phyloP scores from a whole-genome alignment of 305 asterid species.

The Fraxinus angustifolia region DNA sequence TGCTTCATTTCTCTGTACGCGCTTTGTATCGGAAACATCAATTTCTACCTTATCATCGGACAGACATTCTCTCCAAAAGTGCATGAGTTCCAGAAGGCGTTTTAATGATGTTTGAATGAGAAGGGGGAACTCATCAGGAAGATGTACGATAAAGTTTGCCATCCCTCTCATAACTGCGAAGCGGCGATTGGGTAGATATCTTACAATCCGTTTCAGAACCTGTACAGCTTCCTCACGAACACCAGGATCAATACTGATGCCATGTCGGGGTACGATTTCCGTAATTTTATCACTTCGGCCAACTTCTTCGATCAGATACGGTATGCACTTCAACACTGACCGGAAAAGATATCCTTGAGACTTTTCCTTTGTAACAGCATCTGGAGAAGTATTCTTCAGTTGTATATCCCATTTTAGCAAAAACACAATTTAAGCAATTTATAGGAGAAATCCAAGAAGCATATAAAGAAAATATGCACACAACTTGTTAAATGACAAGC shows the following conservation, averaged over 20 bases:
- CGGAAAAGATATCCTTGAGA: constrained; percentile 98
- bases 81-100: constrained; percentile 97
- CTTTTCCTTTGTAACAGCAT: constrained; percentile 93
- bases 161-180: constrained; percentile 99
- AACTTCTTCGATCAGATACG: constrained; percentile 98
- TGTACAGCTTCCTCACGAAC: constrained; percentile 99
- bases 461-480: constrained; percentile 23
- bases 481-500: constrained; percentile 15
- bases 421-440: constrained; percentile 20
- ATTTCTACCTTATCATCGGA: constrained; percentile 62
- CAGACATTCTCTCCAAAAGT: constrained; percentile 93
- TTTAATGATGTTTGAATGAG: constrained; percentile 95
- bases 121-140: constrained; percentile 99
- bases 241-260: constrained; percentile 98
- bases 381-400: constrained; percentile 53
- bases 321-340: constrained; percentile 97
- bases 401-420: constrained; percentile 19
- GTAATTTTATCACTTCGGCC: constrained; percentile 95
- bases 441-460: constrained; percentile 18
- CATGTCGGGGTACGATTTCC: constrained; percentile 97
- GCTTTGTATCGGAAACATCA: constrained; percentile 62
- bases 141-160: constrained; percentile 82
- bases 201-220: constrained; percentile 89
- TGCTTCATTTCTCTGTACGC: constrained; percentile 80
- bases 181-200: constrained; percentile 94